phyloP scores from a whole-genome alignment of 2,329 filamentous ascomycete species.

The Colletotrichum tropicale region DNA sequence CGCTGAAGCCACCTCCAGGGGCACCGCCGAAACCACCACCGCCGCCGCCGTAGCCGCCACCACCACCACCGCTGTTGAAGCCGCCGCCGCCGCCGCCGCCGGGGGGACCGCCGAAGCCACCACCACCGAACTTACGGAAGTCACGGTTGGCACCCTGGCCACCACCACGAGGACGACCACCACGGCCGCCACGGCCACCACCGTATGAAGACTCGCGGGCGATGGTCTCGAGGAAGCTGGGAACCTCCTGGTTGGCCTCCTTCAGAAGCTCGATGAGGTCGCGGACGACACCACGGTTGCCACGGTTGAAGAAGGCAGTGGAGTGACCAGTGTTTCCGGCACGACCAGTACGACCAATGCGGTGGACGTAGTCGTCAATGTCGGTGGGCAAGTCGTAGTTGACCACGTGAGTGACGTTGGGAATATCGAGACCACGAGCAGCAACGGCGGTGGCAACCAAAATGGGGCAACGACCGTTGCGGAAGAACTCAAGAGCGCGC shows the following conservation, averaged over 20 bases:
- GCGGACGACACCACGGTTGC: conserved; percentile 96
- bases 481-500: conserved; percentile 96
- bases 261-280: conserved; percentile 97
- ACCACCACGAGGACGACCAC: conserved; percentile 73
- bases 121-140: conserved; percentile 80
- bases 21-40: conserved; percentile 58
- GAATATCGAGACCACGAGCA: conserved; percentile 89
- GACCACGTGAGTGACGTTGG: conserved; percentile 95
- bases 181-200: conserved; percentile 66
- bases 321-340: conserved; percentile 98
- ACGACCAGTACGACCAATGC: conserved; percentile 99
- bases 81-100: conserved; percentile 47
- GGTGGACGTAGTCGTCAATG: conserved; percentile 98
- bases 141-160: conserved; percentile 80
- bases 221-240: conserved; percentile 93
- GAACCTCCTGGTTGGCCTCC: conserved; percentile 97
- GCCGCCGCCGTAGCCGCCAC: conserved; percentile 41
- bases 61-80: conserved; percentile 43
- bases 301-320: conserved; percentile 99
- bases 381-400: conserved; percentile 99
- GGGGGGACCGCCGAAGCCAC: conserved; percentile 52
- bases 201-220: conserved; percentile 91
- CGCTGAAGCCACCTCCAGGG: conserved; percentile 47
- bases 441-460: conserved; percentile 96
- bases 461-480: conserved; percentile 92